Evolutionary conservation across 2,329 filamentous ascomycete species (phyloP).

Genomic region (Diplodia sapinea): DNA sequence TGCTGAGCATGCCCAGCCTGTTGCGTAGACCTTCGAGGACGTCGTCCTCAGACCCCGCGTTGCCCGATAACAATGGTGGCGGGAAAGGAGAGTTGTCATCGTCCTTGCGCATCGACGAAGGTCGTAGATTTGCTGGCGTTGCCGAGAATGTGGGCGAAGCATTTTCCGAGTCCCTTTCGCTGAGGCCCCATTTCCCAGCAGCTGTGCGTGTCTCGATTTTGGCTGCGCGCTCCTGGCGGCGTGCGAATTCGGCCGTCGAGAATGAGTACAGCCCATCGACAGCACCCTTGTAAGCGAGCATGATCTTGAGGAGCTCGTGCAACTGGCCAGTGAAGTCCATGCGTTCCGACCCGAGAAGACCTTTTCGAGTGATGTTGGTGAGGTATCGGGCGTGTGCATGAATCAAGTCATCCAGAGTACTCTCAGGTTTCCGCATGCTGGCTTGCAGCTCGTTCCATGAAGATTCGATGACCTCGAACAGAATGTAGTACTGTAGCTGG

Average conservation of each 20-base stretch:
- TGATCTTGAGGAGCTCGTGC: conserved; percentile 88
- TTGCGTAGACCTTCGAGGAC: conserved; percentile 76
- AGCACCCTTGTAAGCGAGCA: conserved; percentile 91
- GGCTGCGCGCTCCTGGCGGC: conserved; percentile 82
- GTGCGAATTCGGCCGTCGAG: conserved; percentile 91
- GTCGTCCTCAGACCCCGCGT: conserved; percentile 46
- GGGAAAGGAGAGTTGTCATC: conserved; percentile 53
- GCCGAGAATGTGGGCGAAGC: conserved; percentile 37
- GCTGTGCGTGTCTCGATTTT: conserved; percentile 70
- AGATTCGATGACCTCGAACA: conserved; percentile 97
- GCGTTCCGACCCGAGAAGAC: conserved; percentile 76
- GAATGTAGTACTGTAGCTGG: conserved; percentile 96
- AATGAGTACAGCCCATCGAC: conserved; percentile 95
- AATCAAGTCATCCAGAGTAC: conserved; percentile 94
- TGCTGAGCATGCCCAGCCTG: conserved; percentile 72
- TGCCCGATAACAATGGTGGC: conserved; percentile 44
- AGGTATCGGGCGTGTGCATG: conserved; percentile 89
- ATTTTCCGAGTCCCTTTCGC: conserved; percentile 56
- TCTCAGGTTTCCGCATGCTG: conserved; percentile 80
- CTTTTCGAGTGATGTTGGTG: conserved; percentile 93
- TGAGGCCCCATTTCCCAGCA: conserved; percentile 68
- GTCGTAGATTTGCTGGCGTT: conserved; percentile 43
- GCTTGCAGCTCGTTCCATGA: conserved; percentile 91
- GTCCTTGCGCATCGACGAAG: conserved; percentile 36
- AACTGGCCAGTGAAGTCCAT: conserved; percentile 86